Evolutionary conservation across 2,329 filamentous ascomycete species (phyloP).

Genomic region (Phialophora verrucosa): DNA sequence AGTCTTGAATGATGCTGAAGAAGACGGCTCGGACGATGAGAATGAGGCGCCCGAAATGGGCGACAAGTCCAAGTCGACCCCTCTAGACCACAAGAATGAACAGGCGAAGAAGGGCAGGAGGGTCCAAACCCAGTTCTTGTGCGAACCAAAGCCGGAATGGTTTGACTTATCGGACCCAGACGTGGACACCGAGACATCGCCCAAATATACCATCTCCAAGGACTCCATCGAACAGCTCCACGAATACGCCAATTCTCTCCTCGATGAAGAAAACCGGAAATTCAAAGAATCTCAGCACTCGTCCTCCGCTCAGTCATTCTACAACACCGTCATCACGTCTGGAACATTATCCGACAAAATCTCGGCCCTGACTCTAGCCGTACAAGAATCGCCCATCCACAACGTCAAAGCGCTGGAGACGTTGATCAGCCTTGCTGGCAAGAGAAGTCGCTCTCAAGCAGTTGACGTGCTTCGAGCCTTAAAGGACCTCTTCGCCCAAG

Average conservation of each 20-base stretch:
- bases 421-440: conserved; percentile 80
- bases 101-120: conserved; percentile 40
- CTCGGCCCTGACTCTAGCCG: conserved; percentile 88
- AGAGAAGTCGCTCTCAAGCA: conserved; percentile 90
- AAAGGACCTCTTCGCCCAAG: conserved; percentile 91
- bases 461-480: conserved; percentile 90
- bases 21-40: conserved; percentile 48
- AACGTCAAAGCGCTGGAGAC: conserved; percentile 88
- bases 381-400: conserved; percentile 95
- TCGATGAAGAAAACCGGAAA: conserved; percentile 76
- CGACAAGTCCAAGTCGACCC: conserved; percentile 27
- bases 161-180: conserved; percentile 34
- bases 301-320: conserved; percentile 89
- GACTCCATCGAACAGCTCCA: conserved; percentile 56
- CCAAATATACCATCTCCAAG: conserved; percentile 32
- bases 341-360: conserved; percentile 97
- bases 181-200: conserved; percentile 29
- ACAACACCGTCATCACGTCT: conserved; percentile 94
- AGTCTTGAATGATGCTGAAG: conserved; percentile 49
- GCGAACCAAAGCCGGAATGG: conserved; percentile 39
- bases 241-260: conserved; percentile 72
- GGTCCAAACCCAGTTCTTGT: conserved; percentile 33
- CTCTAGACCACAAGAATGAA: conserved; percentile 46
- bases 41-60: conserved; percentile 37
- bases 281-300: conserved; percentile 75